phyloP scores from a whole-genome alignment of 179 eudicot genomes.

The Monotropa hypopitys region DNA sequence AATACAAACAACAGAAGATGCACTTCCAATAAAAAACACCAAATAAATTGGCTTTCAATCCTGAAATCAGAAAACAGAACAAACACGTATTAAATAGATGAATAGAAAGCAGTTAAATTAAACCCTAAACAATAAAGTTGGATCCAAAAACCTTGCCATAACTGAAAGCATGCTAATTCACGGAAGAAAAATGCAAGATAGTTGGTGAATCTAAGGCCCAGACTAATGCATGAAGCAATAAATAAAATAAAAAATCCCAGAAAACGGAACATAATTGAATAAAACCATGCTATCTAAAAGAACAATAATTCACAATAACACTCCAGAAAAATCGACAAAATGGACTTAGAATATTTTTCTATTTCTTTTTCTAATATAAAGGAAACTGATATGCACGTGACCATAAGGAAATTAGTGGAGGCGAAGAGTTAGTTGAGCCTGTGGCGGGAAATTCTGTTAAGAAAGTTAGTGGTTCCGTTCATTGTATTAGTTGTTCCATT shows the following conservation, averaged over 20 bases:
- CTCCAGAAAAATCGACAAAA: background rate
- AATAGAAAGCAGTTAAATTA: slow-evolving; percentile 2
- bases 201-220: background rate
- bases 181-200: background rate
- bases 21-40: background rate
- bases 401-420: too few species aligned
- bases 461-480: too few species aligned
- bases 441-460: too few species aligned
- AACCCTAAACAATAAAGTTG: background rate
- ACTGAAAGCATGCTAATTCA: background rate
- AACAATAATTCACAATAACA: background rate
- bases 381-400: too few species aligned
- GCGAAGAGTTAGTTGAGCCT: too few species aligned
- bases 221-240: background rate
- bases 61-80: background rate
- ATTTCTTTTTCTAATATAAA: too few species aligned
- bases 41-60: background rate
- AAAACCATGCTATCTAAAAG: background rate
- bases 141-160: background rate
- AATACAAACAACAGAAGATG: background rate
- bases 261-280: background rate
- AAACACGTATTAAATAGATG: background rate
- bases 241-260: background rate
- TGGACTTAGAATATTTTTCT: too few species aligned
- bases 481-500: too few species aligned